Base-by-base conservation (phyloP, 139 green algal species). In the Chlamydomonas eustigma region DNA sequence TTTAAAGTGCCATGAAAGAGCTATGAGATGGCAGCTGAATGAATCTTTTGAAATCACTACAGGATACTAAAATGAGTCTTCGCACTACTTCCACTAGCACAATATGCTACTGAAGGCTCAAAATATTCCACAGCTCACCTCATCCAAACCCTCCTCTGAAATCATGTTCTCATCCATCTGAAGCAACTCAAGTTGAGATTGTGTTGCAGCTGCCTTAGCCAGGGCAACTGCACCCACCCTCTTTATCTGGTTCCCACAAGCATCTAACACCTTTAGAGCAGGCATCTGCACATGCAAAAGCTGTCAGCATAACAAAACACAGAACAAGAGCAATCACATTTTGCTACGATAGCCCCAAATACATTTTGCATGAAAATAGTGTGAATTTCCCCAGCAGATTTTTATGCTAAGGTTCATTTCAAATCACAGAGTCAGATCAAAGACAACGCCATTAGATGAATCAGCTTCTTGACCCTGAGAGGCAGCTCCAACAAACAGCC, bases 111-210 rank as follows among this genome's bases (percentile, higher is more conserved):
- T 12, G 44, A 12, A 28, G 44, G 12, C 44, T 18, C 44, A 58
- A 58, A 58, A 18, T 28, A 28, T 68, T 31, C 52, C 32, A 22
- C 22, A n/a, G 35, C 73, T 31, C 73, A 78, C 73, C 73, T 78
- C 73, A 58, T 80, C 75, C 44, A 74, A 25, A 22, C 34, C 65
- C 4, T 6, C 28, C 38, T 39, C 50, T 3, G 81, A 87, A n/a
- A 96, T 92, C 38, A 86, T 75, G 78, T 97, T 95, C 37, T 93
- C 92, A 80, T 97, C 87, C 63, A 97, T 82, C 35, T 79, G 82
- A 37, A 95, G 78, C 72, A 90, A 76, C 74, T 87, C 51, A 51
- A 94, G 74, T 5, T 39, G 66, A 12, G 87, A 68, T 50, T 84
- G 84, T 69, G 50, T 28, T 18, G 38, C 75, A 50, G 39, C 73